phyloP scores from a whole-genome alignment of 2,329 filamentous ascomycete genomes.

The Xylariales sp. region DNA sequence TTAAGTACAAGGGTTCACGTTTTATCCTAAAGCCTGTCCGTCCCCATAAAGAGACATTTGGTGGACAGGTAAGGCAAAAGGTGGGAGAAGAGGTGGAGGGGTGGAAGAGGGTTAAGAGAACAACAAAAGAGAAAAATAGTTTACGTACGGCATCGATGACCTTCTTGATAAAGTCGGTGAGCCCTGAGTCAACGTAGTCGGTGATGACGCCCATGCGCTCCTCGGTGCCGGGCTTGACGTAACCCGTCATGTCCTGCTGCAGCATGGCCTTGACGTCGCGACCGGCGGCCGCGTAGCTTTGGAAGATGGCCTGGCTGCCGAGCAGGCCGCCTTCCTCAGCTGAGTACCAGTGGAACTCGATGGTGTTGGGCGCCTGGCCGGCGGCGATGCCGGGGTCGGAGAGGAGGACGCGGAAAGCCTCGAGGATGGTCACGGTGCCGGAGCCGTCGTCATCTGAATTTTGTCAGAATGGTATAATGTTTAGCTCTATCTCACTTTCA shows the following conservation, averaged over 20 bases:
- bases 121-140: neutral
- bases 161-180: conserved; percentile 32
- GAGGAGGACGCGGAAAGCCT: conserved; percentile 69
- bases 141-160: conserved; percentile 24
- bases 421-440: conserved; percentile 74
- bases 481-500: too few relatives aligned
- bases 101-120: neutral
- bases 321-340: conserved; percentile 78
- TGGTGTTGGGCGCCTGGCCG: conserved; percentile 63
- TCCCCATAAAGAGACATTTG: too few relatives aligned
- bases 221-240: conserved; percentile 20
- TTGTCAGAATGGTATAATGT: too few relatives aligned
- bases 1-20: conserved; percentile 1
- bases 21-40: too few relatives aligned
- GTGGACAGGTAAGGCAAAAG: neutral
- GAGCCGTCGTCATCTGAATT: conserved; percentile 79
- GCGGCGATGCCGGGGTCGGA: conserved; percentile 56
- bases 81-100: neutral
- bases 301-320: conserved; percentile 56
- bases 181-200: conserved; percentile 30
- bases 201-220: conserved; percentile 33
- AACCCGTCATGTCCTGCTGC: conserved; percentile 41
- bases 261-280: conserved; percentile 35
- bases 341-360: conserved; percentile 86
- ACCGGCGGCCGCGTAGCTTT: conserved; percentile 26